Evolutionary conservation across 2,329 filamentous ascomycete genomes (phyloP), one percentile per base, ranked within the genome.

Genomic region (Aspergillus aculeatus): DNA sequence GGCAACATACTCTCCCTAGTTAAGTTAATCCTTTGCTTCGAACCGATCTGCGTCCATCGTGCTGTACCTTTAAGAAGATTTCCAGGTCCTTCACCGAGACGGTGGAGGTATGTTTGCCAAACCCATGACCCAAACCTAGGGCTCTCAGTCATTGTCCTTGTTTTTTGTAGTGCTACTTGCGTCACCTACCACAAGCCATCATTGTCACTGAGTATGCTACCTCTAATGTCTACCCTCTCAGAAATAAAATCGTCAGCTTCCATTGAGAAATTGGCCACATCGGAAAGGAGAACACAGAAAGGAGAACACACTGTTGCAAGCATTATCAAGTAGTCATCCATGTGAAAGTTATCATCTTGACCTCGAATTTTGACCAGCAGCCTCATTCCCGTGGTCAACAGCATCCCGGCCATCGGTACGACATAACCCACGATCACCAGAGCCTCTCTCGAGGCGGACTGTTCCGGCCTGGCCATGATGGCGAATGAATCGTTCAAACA

Each of bases 21-120:
- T 32, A 1, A 6, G 26, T 47, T 4, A 55, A 41, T 55, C 7
- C 5, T 9, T 5, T 23, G 1, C 19, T 19, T n/a, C 19, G 35
- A n/a, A 16, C 11, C 14, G 3, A 29, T 6, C 6, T 29, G 26
- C 7, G 7, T 29, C 9, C 7, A 29, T 29, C 9, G 26, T 9
- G 6, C 26, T 29, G 53, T 48, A 59, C 57, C 52, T 59, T 59
- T 6, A 59, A 12, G n/a, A 56, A 59, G 19, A 44, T 44, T n/a
- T 59, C 35, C 11, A 50, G 26, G 16, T 59, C 57, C 4, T n/a
- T 29, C 21, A 29, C 26, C 10, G 51, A 6, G 3, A 59, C 4
- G 14, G 14, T 50, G 10, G 31, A 26, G 7, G 32, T 38, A 32
- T 59, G 57, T 24, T 38, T 54, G 2, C 57, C 57, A 5, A 59